Conservation (phyloP, 1,284 basidiomycete species). For the Rhodotorula mucilaginosa region DNA sequence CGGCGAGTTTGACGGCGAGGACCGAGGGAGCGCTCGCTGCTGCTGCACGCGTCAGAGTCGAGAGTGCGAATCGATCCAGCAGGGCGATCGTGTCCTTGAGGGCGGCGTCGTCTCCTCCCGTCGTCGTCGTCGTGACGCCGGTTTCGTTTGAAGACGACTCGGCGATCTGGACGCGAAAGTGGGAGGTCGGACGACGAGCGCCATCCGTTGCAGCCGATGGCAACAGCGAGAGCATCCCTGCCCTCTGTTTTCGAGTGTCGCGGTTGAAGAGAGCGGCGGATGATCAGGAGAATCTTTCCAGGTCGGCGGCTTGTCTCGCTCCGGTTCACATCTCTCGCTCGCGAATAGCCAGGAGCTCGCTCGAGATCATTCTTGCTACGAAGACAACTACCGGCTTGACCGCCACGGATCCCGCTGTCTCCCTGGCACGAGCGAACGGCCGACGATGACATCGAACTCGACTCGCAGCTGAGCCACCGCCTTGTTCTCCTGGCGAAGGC, state of each 20-base stretch:
- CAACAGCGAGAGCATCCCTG: background rate
- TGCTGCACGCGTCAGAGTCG: background rate
- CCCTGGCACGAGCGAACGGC: background rate
- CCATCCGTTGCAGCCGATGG: background rate
- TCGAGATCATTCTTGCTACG: too few relatives aligned
- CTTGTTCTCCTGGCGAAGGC: background rate
- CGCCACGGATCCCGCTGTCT: too few relatives aligned
- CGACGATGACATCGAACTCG: background rate
- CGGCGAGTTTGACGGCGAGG: background rate
- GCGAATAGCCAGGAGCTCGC: too few relatives aligned
- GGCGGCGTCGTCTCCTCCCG: background rate
- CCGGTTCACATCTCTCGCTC: too few relatives aligned
- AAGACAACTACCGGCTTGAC: too few relatives aligned
- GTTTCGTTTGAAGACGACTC: background rate
- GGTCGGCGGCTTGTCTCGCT: too few relatives aligned
- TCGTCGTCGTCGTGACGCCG: background rate
- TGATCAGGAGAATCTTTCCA: too few relatives aligned
- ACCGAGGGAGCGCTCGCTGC: background rate
- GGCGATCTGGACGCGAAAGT: constrained; percentile 2
- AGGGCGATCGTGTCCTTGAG: background rate
- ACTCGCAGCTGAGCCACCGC: background rate
- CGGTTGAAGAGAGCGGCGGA: too few relatives aligned
- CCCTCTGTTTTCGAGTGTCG: background rate
- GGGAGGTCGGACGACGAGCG: background rate
- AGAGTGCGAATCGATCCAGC: background rate